Base-by-base conservation (phyloP, 2,329 filamentous ascomycete species). In the Arachnomyces sp. region DNA sequence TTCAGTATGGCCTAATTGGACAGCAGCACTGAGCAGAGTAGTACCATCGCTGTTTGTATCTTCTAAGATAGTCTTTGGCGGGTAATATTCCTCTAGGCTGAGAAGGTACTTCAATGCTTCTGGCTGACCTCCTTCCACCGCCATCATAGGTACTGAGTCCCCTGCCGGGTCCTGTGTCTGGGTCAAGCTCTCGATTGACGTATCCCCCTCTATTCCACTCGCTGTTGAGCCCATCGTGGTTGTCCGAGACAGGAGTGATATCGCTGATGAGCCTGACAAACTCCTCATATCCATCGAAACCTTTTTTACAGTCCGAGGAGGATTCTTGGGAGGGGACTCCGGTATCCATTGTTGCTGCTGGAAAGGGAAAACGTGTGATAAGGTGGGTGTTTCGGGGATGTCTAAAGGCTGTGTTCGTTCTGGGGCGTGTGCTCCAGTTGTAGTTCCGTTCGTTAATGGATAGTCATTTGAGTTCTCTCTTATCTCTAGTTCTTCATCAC, bases 321-420 rank as follows among this genome's bases (percentile, higher is more conserved):
- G 61, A 11, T 60, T 59, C 31, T 60, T 57, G 36, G 61, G 60
- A 4, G 66, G 59, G 14, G 69, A 66, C 17, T 59, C 56, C 25
- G 55, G 71, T 32, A 65, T 60, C 44, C 77, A 76, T 40, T 73
- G 75, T 57, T 94, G n/a, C n/a, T n/a, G n/a, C n/a, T n/a, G 84
- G 47, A 94, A 96, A 0, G 89, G 90, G 51, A 95, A 95, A 1
- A 96, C 88, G 56, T 96, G 90, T 38, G 82, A 76, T 3, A 96
- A 66, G 17, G 59, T 53, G 6, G 61, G 60, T 28, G 53, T 53
- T 33, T 63, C 60, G 5, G 50, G 44, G 3, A 43, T 31, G 20
- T 31, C 40, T 31, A 53, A 49, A 18, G 47, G 36, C 15, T 39
- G 31, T 7, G 36, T 31, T 8, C 38, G 17, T 6, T 54, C 51